These are phyloP conservation scores for Auriculariales sp. DNA, from an alignment of 768 basidiomycete genomes.

Conservation along the genomic window DNA sequence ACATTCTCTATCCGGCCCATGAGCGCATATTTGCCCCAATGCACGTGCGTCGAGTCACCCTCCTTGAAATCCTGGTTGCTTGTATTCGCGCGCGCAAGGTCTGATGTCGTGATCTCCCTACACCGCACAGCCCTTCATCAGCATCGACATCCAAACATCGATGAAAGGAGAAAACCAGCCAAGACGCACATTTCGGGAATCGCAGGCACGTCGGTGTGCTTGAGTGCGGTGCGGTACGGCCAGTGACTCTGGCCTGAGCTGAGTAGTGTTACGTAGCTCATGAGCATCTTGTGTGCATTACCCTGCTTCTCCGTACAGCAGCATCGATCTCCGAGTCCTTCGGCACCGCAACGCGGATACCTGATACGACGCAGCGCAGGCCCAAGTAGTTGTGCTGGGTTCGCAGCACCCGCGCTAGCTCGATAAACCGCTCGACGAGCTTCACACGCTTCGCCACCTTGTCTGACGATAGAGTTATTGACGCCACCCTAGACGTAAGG, in stretches of 20 bases:
- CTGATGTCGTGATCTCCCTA: conserved; percentile 85
- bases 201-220: conserved; percentile 71
- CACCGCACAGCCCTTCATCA: no score
- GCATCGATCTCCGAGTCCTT: conserved; percentile 59
- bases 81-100: conserved; percentile 77
- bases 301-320: no score
- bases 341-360: conserved; percentile 76
- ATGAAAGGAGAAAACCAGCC: neutral
- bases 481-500: conserved; percentile 83
- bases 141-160: no score
- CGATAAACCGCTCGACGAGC: conserved; percentile 80
- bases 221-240: conserved; percentile 80
- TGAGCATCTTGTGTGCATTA: conserved; percentile 61
- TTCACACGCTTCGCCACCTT: conserved; percentile 57
- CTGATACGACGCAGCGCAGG: conserved; percentile 84
- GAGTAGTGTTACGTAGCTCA: conserved; percentile 75
- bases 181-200: conserved; percentile 52
- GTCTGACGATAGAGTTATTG: conserved; percentile 79
- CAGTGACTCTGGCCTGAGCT: conserved; percentile 70
- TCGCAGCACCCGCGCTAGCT: conserved; percentile 69
- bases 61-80: conserved; percentile 62
- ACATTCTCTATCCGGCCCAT: conserved; percentile 81
- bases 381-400: conserved; percentile 85
- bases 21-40: conserved; percentile 94
- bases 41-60: conserved; percentile 55